Base-by-base conservation (phyloP, 352 stramenopile genomes). In the Lagenidium giganteum region DNA sequence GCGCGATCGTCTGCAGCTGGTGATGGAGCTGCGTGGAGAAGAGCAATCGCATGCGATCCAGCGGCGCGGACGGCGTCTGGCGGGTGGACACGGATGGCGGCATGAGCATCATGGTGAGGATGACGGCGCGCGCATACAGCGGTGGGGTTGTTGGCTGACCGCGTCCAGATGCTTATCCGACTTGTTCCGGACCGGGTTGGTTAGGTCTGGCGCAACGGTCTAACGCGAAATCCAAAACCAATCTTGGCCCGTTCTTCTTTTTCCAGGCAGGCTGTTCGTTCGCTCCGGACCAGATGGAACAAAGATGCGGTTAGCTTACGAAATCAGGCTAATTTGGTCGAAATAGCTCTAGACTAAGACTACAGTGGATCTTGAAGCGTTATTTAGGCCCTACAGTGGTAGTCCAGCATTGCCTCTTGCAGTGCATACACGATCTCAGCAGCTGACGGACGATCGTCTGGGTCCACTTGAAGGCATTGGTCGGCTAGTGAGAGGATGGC, bases 21-120 rank as follows among this genome's bases (percentile, higher is more conserved):
- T 87, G 70, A 41, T 87, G 71, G 24, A 89, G 61, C 61, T 84
- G 65, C 46, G 77, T 70, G 41, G 82, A 84, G 63, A 87, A 89
- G 29, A 86, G 54, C 47, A 86, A 56, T 25, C 64, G 69, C 37
- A 38, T 38, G 11, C 32, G 32, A 9, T 41, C 35, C 20, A 14
- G 35, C 7, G 31, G 31, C 31, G 31, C 31, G 31, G 31, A 12
- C 31, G 31, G 8, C 31, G 31, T 18, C 31, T n/a, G n/a, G 31
- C 9, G 9, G 31, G 31, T 37, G 31, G 31, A 12, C 9, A 21
- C 35, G 52, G 40, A 61, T 51, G 67, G 43, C 16, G n/a, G 17
- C 8, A 14, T 21, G 21, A 33, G 11, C 32, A 38, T 13, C 32
- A 13, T 18, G 16, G 32, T 38, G 32, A 18, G 11, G 32, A 38